Conservation (phyloP, 1,284 basidiomycete species). For the Fomitopsis palustris region DNA sequence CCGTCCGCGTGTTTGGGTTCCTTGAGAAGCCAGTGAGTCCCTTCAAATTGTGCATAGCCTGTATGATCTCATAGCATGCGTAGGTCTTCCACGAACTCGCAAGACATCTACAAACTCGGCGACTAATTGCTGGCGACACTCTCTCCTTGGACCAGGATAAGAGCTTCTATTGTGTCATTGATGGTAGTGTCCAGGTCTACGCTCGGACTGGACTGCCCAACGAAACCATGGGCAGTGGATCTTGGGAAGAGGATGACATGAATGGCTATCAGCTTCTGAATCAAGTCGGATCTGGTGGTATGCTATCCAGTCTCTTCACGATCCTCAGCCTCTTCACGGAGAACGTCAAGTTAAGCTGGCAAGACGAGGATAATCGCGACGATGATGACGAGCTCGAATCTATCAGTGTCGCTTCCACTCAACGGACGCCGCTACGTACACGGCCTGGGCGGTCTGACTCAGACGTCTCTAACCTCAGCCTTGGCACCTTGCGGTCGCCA, state of each 20-base stretch:
- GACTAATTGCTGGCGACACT: constrained; percentile 88
- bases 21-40: constrained; percentile 84
- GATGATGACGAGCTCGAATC: constrained; percentile 22
- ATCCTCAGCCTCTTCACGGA: constrained; percentile 96
- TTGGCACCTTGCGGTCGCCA: constrained; percentile 34
- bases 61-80: neutral
- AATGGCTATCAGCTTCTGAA: constrained; percentile 94
- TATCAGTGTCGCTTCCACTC: constrained; percentile 18
- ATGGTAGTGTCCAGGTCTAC: constrained; percentile 85
- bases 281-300: constrained; percentile 93
- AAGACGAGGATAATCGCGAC: constrained; percentile 48
- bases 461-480: constrained; percentile 61
- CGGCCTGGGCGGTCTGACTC: constrained; percentile 42
- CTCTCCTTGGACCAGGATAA: constrained; percentile 89
- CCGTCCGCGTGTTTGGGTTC: constrained; percentile 93
- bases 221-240: constrained; percentile 42
- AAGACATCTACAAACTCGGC: constrained; percentile 86
- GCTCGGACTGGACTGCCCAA: constrained; percentile 59
- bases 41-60: neutral
- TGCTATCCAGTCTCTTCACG: constrained; percentile 92
- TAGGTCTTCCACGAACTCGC: constrained; percentile 94
- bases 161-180: constrained; percentile 94
- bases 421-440: constrained; percentile 23
- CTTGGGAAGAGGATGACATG: constrained; percentile 81
- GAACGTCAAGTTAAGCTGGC: constrained; percentile 92